Evolutionary conservation across 2,329 filamentous ascomycete species (phyloP), one percentile per base, ranked within the genome.

Genomic region (Lecanicillium sp.): DNA sequence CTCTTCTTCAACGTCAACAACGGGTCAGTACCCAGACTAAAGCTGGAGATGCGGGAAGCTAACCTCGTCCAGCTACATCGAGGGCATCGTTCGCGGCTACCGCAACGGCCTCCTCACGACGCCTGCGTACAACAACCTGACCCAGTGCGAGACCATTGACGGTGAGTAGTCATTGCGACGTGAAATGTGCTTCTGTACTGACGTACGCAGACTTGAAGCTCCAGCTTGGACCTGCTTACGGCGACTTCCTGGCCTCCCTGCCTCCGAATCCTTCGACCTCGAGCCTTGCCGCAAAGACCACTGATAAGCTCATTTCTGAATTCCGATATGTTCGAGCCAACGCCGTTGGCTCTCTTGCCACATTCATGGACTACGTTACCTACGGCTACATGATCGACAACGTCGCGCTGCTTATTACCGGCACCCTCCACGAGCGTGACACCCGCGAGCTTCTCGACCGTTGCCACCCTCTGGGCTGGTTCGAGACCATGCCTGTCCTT

Each of bases 381-480:
- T 98, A 98, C 67, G 91, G 90, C 53, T 98, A 98, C 77, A 98
- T 98, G 93, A 98, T 98, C 69, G 93, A 98, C 72, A 98, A 98
- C 61, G 90, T 98, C 45, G 93, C 94, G 32, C 84, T 98, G 33
- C 82, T 98, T 61, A 98, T 98, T 68, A 98, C 93, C 19, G 93
- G 93, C 53, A 98, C 93, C 11, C 79, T 98, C 24, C 93, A 98
- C 70, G 94, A 98, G 72, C 83, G 93, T 64, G 93, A 98, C 67
- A 98, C 93, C 3, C 84, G 90, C 51, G 93, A 98, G 71, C 79
- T 98, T 54, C 74, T 98, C 46, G 93, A 97, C 63, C 79, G 93
- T 67, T 98, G 94, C 69, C 94, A 98, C 61, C 93, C 93, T 6
- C 79, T 98, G 7, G 93, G 93, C 58, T 97, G 90, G 90, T 98